A percentile compares a stretch with the other conserved stretches of the same genome.
These are phyloP conservation scores for Leccinum olivaceopallidum DNA, from an alignment of 768 basidiomycete species.

Conservation along the genomic window DNA sequence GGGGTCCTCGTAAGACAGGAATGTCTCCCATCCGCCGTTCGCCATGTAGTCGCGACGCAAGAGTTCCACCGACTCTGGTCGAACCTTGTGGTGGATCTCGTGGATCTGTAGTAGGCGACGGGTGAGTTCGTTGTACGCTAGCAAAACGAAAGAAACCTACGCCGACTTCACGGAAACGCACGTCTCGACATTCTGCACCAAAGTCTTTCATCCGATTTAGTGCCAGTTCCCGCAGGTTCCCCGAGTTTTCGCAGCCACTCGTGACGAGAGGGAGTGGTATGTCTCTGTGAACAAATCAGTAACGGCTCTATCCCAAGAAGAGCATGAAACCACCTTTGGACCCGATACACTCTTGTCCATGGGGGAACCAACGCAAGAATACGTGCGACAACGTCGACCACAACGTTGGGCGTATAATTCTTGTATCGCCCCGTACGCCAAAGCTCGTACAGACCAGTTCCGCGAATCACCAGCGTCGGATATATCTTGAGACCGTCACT, in stretches of 20 bases:
- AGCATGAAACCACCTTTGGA: constrained; percentile 68
- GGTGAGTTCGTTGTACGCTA: constrained; percentile 1
- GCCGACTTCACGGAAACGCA: constrained; percentile 97
- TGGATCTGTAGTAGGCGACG: constrained; percentile 63
- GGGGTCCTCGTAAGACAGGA: constrained; percentile 98
- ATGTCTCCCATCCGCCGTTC: constrained; percentile 95
- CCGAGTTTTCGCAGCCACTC: constrained; percentile 96
- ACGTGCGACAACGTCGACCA: constrained; percentile 95
- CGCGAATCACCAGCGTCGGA: constrained; percentile 96
- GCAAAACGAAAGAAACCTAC: constrained; percentile 46
- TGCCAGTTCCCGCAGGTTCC: constrained; percentile 94
- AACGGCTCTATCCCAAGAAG: constrained; percentile 1
- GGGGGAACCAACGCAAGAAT: constrained; percentile 96
- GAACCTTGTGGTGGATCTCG: constrained; percentile 41
- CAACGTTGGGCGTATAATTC: constrained; percentile 98
- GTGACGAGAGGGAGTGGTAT: constrained; percentile 96
- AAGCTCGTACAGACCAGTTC: constrained; percentile 93
- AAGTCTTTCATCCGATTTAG: constrained; percentile 99
- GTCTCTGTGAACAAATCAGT: constrained; percentile 54
- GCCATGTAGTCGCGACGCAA: no score
- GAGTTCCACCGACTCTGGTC: no score
- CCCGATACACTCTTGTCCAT: constrained; percentile 98
- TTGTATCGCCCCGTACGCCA: constrained; percentile 98
- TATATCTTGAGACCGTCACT: constrained; percentile 98
- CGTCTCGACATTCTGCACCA: constrained; percentile 95